These are phyloP conservation scores for Potentilla sterilis DNA, from an alignment of 306 rosid species.

Conservation along the genomic window DNA sequence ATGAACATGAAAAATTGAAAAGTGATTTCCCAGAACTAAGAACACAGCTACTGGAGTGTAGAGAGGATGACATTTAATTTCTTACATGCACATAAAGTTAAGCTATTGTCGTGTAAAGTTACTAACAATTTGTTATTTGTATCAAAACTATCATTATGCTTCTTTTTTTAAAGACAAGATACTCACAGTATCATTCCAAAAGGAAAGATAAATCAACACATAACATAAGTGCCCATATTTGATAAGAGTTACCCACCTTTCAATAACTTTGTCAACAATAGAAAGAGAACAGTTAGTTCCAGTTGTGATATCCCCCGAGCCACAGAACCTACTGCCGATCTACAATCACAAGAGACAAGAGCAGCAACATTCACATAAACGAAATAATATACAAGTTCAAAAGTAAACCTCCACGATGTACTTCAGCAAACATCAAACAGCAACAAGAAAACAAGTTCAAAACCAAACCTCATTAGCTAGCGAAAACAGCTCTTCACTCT, in stretches of 20 bases:
- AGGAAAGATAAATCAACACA: background rate
- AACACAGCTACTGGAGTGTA: background rate
- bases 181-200: background rate
- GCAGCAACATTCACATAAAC: conserved; percentile 17
- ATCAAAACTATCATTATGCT: conserved; percentile 2
- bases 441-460: conserved; percentile 9
- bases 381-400: background rate
- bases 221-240: background rate
- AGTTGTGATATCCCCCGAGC: conserved; percentile 28
- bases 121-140: background rate
- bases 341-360: conserved; percentile 31
- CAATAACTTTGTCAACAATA: conserved; percentile 47
- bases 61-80: conserved; percentile 2
- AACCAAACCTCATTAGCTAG: conserved; percentile 64
- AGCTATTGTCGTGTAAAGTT: background rate
- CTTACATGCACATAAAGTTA: background rate
- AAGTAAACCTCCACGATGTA: background rate
- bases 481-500: conserved; percentile 52
- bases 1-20: background rate
- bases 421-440: conserved; percentile 6
- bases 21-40: background rate
- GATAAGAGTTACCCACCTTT: conserved; percentile 46
- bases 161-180: background rate
- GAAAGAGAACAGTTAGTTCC: conserved; percentile 40
- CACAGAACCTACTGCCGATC: conserved; percentile 56